Evolutionary conservation across 2,329 filamentous ascomycete species (phyloP).

Genomic region (Monilinia polystroma): DNA sequence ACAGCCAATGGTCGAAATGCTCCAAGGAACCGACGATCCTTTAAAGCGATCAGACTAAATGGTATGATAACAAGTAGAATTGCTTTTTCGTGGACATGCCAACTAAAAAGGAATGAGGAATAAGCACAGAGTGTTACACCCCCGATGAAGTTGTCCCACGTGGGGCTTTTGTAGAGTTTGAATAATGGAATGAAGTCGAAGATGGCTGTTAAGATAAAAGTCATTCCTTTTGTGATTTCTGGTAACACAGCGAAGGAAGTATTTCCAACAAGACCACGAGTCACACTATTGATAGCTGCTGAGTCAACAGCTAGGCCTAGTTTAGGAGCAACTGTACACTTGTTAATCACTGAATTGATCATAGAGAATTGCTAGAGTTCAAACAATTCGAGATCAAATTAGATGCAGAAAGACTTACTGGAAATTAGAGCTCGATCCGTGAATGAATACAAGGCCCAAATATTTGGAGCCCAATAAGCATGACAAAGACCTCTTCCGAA

Average conservation of each 20-base stretch:
- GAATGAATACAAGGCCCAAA: slow-evolving; percentile 97
- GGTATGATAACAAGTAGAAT: slow-evolving; percentile 92
- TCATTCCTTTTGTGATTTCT: slow-evolving; percentile 75
- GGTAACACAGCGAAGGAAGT: slow-evolving; percentile 92
- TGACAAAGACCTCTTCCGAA: slow-evolving; percentile 93
- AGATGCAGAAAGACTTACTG: slow-evolving; percentile 48
- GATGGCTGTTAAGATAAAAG: slow-evolving; percentile 77
- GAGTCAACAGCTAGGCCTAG: slow-evolving; percentile 71
- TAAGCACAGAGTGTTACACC: slow-evolving; percentile 92
- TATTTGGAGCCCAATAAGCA: slow-evolving; percentile 96
- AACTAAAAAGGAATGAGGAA: slow-evolving; percentile 94
- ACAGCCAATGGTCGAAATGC: slow-evolving; percentile 91
- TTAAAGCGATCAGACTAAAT: slow-evolving; percentile 87
- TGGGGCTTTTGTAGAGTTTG: slow-evolving; percentile 77
- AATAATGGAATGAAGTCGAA: slow-evolving; percentile 78
- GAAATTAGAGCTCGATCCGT: slow-evolving; percentile 79
- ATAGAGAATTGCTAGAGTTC: not conserved
- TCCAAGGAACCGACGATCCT: slow-evolving; percentile 84
- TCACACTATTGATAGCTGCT: slow-evolving; percentile 82
- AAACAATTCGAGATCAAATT: not conserved
- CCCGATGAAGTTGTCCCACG: slow-evolving; percentile 86
- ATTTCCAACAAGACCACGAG: slow-evolving; percentile 88
- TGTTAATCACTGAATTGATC: not conserved
- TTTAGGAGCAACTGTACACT: slow-evolving; percentile 70
- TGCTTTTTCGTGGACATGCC: slow-evolving; percentile 98